phyloP scores from a whole-genome alignment of 805 yeast species.

The Yamadazyma scolyti region DNA sequence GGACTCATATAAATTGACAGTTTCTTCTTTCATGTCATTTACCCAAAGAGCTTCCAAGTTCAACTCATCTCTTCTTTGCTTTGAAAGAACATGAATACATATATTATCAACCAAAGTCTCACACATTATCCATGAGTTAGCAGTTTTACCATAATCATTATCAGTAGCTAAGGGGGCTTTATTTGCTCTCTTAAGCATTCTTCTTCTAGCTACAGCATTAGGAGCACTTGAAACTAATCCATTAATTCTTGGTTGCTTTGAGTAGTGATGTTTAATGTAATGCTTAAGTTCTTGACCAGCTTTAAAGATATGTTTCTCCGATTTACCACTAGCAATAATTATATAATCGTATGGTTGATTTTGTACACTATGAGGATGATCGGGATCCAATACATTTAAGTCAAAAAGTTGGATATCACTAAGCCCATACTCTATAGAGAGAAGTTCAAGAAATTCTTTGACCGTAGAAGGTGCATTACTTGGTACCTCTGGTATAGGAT shows the following conservation, averaged over 20 bases:
- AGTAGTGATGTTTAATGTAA: constrained; percentile 48
- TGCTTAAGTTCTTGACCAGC: constrained; percentile 60
- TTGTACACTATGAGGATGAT: constrained; percentile 25
- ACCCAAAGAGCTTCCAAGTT: constrained; percentile 71
- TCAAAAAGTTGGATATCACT: constrained; percentile 63
- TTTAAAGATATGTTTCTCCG: constrained; percentile 69
- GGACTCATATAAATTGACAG: background rate
- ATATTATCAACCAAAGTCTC: constrained; percentile 55
- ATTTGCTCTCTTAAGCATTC: constrained; percentile 49
- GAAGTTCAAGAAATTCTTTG: constrained; percentile 37
- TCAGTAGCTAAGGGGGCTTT: constrained; percentile 51
- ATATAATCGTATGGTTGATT: constrained; percentile 29
- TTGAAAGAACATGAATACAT: constrained; percentile 69
- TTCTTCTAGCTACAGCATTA: constrained; percentile 32
- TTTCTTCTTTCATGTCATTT: constrained; percentile 2
- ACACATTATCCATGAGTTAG: constrained; percentile 82
- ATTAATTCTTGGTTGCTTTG: constrained; percentile 52
- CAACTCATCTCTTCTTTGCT: constrained; percentile 61
- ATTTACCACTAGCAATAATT: constrained; percentile 73
- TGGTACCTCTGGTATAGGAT: constrained; percentile 56
- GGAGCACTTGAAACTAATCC: constrained; percentile 65
- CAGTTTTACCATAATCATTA: constrained; percentile 51
- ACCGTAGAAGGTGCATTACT: constrained; percentile 52
- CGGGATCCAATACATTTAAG: constrained; percentile 37
- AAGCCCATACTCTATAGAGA: constrained; percentile 64